Conservation (phyloP, 495 filamentous ascomycete species). For the Talaromyces proteolyticus region DNA sequence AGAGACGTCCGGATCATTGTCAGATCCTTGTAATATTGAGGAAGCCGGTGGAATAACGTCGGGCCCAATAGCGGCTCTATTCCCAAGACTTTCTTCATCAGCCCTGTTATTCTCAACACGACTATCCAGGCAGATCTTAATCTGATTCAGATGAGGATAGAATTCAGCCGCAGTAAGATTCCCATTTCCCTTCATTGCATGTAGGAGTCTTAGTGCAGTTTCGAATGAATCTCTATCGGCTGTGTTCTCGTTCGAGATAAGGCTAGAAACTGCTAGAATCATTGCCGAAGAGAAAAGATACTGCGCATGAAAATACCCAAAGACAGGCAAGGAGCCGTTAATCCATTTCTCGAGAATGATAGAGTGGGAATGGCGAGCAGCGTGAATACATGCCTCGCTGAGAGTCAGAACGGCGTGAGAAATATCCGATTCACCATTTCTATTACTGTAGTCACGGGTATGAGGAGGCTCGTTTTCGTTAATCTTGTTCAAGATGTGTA, state of each 20-base stretch:
- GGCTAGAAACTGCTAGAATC: constrained; percentile 37
- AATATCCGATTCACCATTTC: constrained; percentile 15
- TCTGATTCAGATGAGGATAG: constrained; percentile 29
- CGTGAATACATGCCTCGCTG: constrained; percentile 39
- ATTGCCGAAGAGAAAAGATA: constrained; percentile 40
- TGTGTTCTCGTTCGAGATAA: constrained; percentile 31
- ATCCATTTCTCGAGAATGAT: constrained; percentile 40
- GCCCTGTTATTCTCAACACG: constrained; percentile 7
- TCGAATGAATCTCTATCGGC: constrained; percentile 30
- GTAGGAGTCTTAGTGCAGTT: constrained; percentile 31
- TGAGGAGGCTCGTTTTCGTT: constrained; percentile 12
- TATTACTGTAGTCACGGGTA: background rate
- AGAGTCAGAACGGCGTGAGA: constrained; percentile 35
- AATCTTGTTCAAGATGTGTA: constrained; percentile 35
- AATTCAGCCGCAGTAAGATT: constrained; percentile 37
- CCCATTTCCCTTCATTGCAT: constrained; percentile 35
- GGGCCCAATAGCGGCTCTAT: background rate
- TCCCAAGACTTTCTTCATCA: background rate
- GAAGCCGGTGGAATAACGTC: background rate
- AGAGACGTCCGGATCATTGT: background rate
- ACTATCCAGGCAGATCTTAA: constrained; percentile 25
- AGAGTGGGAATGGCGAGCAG: constrained; percentile 35
- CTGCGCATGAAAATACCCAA: constrained; percentile 41
- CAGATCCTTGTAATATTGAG: background rate
- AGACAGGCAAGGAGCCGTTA: constrained; percentile 36